A percentile compares a stretch with the other conserved stretches of the same genome.
phyloP scores from a whole-genome alignment of 805 yeast species.

The Pichia heedii region DNA sequence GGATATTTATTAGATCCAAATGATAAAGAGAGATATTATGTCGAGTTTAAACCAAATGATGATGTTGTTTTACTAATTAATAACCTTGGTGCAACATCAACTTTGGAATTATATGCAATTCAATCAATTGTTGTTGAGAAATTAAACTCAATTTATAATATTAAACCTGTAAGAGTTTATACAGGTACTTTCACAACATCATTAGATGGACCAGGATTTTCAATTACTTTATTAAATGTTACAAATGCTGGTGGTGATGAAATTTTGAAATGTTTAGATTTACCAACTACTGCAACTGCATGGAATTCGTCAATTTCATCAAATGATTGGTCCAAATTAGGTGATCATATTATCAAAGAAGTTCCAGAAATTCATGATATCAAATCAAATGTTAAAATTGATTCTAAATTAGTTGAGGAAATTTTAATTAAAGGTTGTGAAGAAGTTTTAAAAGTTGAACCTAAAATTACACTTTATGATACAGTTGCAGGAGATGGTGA shows the following conservation, averaged over 20 bases:
- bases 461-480: constrained; percentile 76
- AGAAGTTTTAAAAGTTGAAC: constrained; percentile 55
- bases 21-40: constrained; percentile 77
- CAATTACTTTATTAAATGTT: constrained; percentile 71
- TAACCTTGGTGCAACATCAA: constrained; percentile 85
- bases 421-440: constrained; percentile 43
- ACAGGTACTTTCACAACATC: constrained; percentile 84
- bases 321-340: constrained; percentile 13
- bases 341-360: constrained; percentile 19
- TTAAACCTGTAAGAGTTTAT: constrained; percentile 58
- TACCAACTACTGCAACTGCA: constrained; percentile 71
- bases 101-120: constrained; percentile 68
- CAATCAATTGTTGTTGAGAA: constrained; percentile 48
- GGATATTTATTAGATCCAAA: constrained; percentile 49
- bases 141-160: constrained; percentile 42
- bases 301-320: constrained; percentile 50
- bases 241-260: constrained; percentile 40
- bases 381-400: constrained; percentile 22
- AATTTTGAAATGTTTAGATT: constrained; percentile 52
- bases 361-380: constrained; percentile 15
- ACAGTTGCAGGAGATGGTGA: constrained; percentile 95
- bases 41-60: constrained; percentile 44
- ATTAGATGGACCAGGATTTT: constrained; percentile 85
- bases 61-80: constrained; percentile 71
- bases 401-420: constrained; percentile 21